phyloP scores from a whole-genome alignment of 176 grass and related monocot genomes.

The Poa annua region DNA sequence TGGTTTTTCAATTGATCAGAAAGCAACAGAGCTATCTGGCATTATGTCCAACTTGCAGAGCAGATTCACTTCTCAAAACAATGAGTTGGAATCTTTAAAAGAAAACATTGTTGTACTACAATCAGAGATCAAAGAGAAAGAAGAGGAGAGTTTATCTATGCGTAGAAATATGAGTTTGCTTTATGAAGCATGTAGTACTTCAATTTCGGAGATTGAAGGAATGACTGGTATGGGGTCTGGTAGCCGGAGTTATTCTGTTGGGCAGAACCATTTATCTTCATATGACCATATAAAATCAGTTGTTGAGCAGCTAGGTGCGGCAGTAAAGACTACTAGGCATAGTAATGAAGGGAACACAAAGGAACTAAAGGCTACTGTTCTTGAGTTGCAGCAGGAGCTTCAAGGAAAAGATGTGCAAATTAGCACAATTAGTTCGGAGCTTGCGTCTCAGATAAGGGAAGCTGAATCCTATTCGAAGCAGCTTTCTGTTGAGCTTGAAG shows the following conservation, averaged over 20 bases:
- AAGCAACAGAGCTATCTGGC: constrained; percentile 58
- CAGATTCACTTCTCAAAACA: constrained; percentile 55
- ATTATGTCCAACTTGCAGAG: constrained; percentile 62
- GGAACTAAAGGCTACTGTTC: constrained; percentile 74
- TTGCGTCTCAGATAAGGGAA: constrained; percentile 82
- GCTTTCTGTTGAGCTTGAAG: constrained; percentile 58
- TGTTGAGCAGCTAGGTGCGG: constrained; percentile 56
- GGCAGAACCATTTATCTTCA: constrained; percentile 44
- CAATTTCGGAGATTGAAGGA: constrained; percentile 75
- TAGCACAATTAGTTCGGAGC: constrained; percentile 72
- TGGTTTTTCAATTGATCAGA: constrained; percentile 72
- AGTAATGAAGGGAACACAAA: constrained; percentile 63
- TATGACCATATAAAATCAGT: constrained; percentile 63
- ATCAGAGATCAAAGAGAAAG: constrained; percentile 62
- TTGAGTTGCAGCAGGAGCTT: constrained; percentile 84
- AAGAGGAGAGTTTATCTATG: constrained; percentile 59
- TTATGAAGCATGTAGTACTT: constrained; percentile 71
- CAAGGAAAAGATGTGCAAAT: constrained; percentile 82
- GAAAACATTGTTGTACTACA: constrained; percentile 52
- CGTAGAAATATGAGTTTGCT: constrained; percentile 66
- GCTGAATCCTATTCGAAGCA: constrained; percentile 58
- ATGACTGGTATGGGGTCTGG: constrained; percentile 36
- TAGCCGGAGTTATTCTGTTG: constrained; percentile 37
- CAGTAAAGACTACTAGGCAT: constrained; percentile 50
- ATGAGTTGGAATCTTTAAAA: constrained; percentile 64